These are phyloP conservation scores for Adansonia grandidieri DNA, from an alignment of 441 rosid species.

Conservation along the genomic window DNA sequence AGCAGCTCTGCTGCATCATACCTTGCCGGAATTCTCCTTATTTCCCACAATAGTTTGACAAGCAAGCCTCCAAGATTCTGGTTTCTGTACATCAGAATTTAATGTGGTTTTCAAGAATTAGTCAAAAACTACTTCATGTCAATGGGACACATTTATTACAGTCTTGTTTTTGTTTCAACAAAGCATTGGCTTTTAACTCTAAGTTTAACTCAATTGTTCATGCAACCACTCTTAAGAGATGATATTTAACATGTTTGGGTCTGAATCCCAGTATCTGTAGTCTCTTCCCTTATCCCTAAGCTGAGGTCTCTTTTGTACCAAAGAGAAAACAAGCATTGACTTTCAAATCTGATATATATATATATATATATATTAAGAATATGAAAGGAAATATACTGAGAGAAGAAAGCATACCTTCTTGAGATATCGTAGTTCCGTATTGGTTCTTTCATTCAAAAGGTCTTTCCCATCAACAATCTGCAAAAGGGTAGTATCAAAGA, in stretches of 20 bases:
- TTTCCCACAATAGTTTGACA: slow-evolving; percentile 92
- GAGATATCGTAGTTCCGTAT: slow-evolving; percentile 60
- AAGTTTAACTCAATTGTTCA: neutral
- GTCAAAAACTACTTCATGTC: neutral
- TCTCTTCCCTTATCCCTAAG: too few relatives aligned
- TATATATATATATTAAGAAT: too few relatives aligned
- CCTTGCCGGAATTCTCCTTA: slow-evolving; percentile 85
- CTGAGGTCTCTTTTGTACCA: too few relatives aligned
- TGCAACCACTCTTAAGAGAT: neutral
- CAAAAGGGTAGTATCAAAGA: too few relatives aligned
- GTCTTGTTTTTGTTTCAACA: neutral
- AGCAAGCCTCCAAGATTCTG: slow-evolving; percentile 89
- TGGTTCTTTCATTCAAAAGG: slow-evolving; percentile 79
- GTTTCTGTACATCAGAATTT: slow-evolving; percentile 52
- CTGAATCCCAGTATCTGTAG: too few relatives aligned
- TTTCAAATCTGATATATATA: neutral
- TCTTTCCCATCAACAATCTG: slow-evolving; percentile 81
- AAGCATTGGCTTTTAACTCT: neutral
- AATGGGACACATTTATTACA: neutral
- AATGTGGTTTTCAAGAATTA: neutral
- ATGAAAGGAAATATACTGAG: slow-evolving; percentile 3
- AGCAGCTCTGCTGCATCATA: slow-evolving; percentile 26
- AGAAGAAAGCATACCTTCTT: slow-evolving; percentile 55
- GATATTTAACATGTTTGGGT: too few relatives aligned
- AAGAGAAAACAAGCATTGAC: too few relatives aligned